These are phyloP conservation scores for Fusarium cicatricum DNA, from an alignment of 2,329 filamentous ascomycete genomes.

Conservation along the genomic window DNA sequence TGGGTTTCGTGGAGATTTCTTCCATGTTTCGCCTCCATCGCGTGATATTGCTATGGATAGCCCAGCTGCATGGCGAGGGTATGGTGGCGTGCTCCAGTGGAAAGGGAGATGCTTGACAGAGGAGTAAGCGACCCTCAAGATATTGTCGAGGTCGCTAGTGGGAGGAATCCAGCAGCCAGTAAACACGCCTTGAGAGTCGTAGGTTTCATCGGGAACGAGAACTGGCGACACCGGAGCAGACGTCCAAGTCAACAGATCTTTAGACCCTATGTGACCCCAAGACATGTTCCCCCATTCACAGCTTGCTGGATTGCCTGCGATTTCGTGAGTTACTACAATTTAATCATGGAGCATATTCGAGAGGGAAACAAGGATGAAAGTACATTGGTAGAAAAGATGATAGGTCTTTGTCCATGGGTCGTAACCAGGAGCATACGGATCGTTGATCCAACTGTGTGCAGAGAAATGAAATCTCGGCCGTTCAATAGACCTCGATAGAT, in stretches of 20 bases:
- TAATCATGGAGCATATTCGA: too few relatives aligned
- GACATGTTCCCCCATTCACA: conserved; percentile 50
- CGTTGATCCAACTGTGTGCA: conserved; percentile 16
- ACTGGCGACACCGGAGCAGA: conserved; percentile 43
- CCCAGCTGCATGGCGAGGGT: conserved; percentile 50
- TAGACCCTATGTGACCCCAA: conserved; percentile 59
- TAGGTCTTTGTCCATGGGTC: conserved; percentile 16
- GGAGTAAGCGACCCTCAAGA: conserved; percentile 45
- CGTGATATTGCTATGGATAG: conserved; percentile 49
- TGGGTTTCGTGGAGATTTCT: conserved; percentile 39
- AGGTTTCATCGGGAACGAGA: conserved; percentile 49
- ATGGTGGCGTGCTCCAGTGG: conserved; percentile 45
- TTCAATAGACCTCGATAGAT: too few relatives aligned
- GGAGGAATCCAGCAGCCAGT: conserved; percentile 57
- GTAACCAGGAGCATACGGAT: conserved; percentile 22
- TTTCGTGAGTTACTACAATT: not conserved
- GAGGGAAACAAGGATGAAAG: too few relatives aligned
- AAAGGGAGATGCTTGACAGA: conserved; percentile 45
- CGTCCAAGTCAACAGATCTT: conserved; percentile 51
- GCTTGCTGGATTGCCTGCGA: conserved; percentile 43
- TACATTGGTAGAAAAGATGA: conserved; percentile 27
- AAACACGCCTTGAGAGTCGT: conserved; percentile 61
- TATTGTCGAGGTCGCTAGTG: conserved; percentile 44
- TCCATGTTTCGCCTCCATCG: conserved; percentile 46
- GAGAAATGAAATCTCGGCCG: conserved; percentile 1